phyloP scores from a whole-genome alignment of 257 asterid species.

The Leptodermis oblonga region DNA sequence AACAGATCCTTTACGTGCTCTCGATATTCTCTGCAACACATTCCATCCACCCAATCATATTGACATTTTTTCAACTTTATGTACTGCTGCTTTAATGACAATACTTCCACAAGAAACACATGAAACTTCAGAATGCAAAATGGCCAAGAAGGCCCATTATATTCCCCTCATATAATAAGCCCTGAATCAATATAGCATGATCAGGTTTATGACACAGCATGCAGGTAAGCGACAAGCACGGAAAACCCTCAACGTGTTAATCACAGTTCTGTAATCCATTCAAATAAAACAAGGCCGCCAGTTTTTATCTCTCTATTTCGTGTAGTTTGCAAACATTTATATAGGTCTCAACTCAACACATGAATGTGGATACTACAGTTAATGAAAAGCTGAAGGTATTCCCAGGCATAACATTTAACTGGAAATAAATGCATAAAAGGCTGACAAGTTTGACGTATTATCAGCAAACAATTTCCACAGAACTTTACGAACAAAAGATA shows the following conservation, averaged over 20 bases:
- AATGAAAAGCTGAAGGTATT: background rate
- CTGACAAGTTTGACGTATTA: background rate
- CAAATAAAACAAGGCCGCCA: background rate
- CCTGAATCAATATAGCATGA: background rate
- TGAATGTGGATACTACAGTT: background rate
- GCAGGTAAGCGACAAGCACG: background rate
- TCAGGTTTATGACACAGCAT: background rate
- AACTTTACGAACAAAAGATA: background rate
- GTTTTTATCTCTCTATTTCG: background rate
- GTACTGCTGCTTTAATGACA: background rate
- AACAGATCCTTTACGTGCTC: conserved; percentile 90
- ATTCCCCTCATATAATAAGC: background rate
- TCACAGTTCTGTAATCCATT: background rate
- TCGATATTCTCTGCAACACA: conserved; percentile 63
- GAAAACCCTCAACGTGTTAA: background rate
- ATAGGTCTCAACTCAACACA: background rate
- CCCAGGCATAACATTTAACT: background rate
- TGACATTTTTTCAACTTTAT: background rate
- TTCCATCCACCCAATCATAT: conserved; percentile 15
- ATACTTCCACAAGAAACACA: conserved; percentile 4
- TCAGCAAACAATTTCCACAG: background rate
- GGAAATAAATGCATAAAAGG: background rate
- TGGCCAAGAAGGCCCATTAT: background rate
- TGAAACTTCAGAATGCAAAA: background rate
- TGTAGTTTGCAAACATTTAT: background rate